phyloP scores from a whole-genome alignment of 1,284 basidiomycete species.

The Kwoniella shivajii region DNA sequence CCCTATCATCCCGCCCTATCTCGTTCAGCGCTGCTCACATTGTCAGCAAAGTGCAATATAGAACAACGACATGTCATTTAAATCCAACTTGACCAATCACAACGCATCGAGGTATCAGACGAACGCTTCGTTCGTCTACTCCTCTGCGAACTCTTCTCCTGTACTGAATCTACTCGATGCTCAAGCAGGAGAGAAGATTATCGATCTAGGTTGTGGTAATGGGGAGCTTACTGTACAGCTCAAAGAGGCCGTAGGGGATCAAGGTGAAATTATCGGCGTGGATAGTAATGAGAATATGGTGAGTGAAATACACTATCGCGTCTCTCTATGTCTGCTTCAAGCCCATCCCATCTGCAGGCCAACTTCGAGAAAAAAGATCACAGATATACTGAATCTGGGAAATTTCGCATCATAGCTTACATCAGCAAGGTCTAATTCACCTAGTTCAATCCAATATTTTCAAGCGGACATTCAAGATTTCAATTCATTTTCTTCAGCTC shows the following conservation, averaged over 20 bases:
- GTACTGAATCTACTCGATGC: slow-evolving; percentile 67
- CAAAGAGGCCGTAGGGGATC: slow-evolving; percentile 61
- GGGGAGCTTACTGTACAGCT: slow-evolving; percentile 71
- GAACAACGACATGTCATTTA: slow-evolving; percentile 5
- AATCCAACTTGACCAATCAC: slow-evolving; percentile 39
- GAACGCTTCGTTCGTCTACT: slow-evolving; percentile 70
- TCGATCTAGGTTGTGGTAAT: slow-evolving; percentile 81
- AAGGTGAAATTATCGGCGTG: slow-evolving; percentile 68
- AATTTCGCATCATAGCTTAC: slow-evolving; percentile 57
- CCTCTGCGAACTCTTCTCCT: slow-evolving; percentile 63
- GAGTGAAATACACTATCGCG: slow-evolving; percentile 24
- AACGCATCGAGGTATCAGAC: slow-evolving; percentile 42
- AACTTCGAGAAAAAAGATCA: too few relatives aligned
- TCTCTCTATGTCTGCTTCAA: background rate
- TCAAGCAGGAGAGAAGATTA: slow-evolving; percentile 66
- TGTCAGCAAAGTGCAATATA: too few relatives aligned
- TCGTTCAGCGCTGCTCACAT: too few relatives aligned
- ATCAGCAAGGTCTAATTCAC: slow-evolving; percentile 62
- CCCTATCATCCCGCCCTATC: too few relatives aligned
- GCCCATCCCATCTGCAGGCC: background rate
- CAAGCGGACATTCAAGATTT: slow-evolving; percentile 44
- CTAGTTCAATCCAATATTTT: slow-evolving; percentile 57
- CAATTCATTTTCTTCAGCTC: slow-evolving; percentile 14
- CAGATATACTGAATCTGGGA: too few relatives aligned
- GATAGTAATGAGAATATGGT: slow-evolving; percentile 76